Conservation (phyloP, 1,139 yeast genomes). For the Blastobotrys capitulatus region DNA sequence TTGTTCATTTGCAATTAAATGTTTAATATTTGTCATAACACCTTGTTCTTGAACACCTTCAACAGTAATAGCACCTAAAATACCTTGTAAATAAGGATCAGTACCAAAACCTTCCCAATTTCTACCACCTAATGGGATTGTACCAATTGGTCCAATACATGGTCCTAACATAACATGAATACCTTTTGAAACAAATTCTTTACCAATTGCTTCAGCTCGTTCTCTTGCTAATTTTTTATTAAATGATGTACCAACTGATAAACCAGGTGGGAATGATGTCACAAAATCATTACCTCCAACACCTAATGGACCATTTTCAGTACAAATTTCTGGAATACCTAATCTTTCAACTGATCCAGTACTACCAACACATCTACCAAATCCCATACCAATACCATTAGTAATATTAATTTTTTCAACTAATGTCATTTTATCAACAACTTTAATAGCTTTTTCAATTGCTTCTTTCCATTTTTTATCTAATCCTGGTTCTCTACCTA, state of each 20-base stretch:
- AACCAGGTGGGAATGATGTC: slow-evolving; percentile 54
- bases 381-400: slow-evolving; percentile 62
- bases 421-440: slow-evolving; percentile 50
- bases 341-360: slow-evolving; percentile 56
- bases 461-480: slow-evolving; percentile 3
- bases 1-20: slow-evolving; percentile 9
- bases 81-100: slow-evolving; percentile 61
- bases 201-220: slow-evolving; percentile 54
- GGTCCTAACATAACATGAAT: slow-evolving; percentile 61
- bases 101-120: slow-evolving; percentile 64
- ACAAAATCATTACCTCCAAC: slow-evolving; percentile 54
- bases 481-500: background rate
- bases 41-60: slow-evolving; percentile 56
- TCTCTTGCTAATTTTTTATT: slow-evolving; percentile 47
- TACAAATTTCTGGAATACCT: slow-evolving; percentile 50
- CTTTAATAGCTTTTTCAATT: slow-evolving; percentile 40
- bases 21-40: slow-evolving; percentile 35
- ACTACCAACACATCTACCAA: slow-evolving; percentile 60
- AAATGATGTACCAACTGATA: slow-evolving; percentile 55
- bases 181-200: slow-evolving; percentile 51
- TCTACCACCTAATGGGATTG: slow-evolving; percentile 58
- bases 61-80: slow-evolving; percentile 48
- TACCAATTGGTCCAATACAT: slow-evolving; percentile 55
- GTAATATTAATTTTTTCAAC: slow-evolving; percentile 58
- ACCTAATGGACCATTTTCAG: slow-evolving; percentile 64